Evolutionary conservation across 2,329 filamentous ascomycete genomes (phyloP).

Genomic region (Xylaria sp.): DNA sequence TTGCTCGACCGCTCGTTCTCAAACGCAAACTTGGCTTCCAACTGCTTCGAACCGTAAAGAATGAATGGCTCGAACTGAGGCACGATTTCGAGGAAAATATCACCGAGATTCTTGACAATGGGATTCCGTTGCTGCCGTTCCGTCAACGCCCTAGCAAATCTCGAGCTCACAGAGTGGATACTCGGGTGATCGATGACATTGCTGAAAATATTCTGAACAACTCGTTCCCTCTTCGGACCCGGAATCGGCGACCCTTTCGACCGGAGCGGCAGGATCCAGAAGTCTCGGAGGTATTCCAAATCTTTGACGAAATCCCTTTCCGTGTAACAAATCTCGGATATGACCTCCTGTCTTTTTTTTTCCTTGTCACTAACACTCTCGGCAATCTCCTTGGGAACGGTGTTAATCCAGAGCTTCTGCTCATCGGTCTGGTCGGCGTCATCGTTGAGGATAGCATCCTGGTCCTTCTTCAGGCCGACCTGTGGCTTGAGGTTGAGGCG

Average conservation of each 20-base stretch:
- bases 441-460: slow-evolving; percentile 57
- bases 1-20: slow-evolving; percentile 92
- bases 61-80: slow-evolving; percentile 95
- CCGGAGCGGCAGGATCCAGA: slow-evolving; percentile 92
- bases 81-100: slow-evolving; percentile 89
- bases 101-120: slow-evolving; percentile 83
- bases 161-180: slow-evolving; percentile 85
- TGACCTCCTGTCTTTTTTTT: slow-evolving; percentile 96
- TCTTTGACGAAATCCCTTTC: slow-evolving; percentile 99
- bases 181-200: slow-evolving; percentile 80
- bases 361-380: slow-evolving; percentile 85
- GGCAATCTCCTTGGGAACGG: slow-evolving; percentile 88
- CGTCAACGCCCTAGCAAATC: slow-evolving; percentile 82
- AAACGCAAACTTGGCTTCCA: slow-evolving; percentile 97
- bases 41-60: slow-evolving; percentile 87
- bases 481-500: slow-evolving; percentile 89
- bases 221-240: slow-evolving; percentile 77
- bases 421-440: slow-evolving; percentile 81
- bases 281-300: slow-evolving; percentile 92
- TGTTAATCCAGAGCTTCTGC: slow-evolving; percentile 99
- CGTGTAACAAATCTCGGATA: slow-evolving; percentile 97
- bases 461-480: slow-evolving; percentile 69
- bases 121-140: slow-evolving; percentile 84
- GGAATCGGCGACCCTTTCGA: slow-evolving; percentile 83
- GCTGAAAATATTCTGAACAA: slow-evolving; percentile 90